These are phyloP conservation scores for Leccinum aurantiacum DNA, from an alignment of 768 basidiomycete species.

Conservation along the genomic window DNA sequence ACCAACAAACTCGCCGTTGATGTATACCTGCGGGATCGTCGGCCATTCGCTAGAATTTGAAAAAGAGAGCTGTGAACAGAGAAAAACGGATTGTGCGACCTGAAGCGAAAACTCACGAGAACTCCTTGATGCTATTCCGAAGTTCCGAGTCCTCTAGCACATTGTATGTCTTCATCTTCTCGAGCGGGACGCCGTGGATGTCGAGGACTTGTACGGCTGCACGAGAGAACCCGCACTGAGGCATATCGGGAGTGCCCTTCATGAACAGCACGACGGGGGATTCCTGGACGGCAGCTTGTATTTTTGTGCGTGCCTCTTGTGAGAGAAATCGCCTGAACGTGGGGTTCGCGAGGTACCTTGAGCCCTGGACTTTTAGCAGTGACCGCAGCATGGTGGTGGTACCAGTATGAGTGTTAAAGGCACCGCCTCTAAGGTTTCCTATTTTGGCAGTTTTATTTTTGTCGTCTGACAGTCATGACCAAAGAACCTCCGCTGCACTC, in stretches of 20 bases:
- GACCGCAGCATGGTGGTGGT: background rate
- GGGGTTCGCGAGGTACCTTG: constrained; percentile 6
- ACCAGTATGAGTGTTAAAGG: background rate
- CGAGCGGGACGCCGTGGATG: constrained; percentile 71
- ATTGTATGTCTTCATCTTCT: constrained; percentile 88
- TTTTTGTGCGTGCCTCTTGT: constrained; percentile 56
- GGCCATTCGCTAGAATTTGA: constrained; percentile 81
- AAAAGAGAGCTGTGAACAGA: background rate
- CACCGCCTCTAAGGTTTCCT: background rate
- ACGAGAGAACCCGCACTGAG: constrained; percentile 95
- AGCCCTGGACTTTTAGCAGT: background rate
- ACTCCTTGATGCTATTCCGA: constrained; percentile 88
- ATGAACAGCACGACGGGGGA: constrained; percentile 94
- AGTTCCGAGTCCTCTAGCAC: constrained; percentile 86
- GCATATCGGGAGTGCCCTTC: constrained; percentile 88
- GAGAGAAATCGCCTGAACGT: constrained; percentile 51
- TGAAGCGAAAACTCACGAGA: constrained; percentile 69
- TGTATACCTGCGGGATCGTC: constrained; percentile 93
- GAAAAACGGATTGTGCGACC: background rate
- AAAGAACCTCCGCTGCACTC: constrained; percentile 87
- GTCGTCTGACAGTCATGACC: background rate
- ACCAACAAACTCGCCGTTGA: constrained; percentile 94
- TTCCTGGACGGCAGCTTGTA: constrained; percentile 71
- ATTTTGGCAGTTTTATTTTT: background rate
- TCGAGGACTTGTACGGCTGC: constrained; percentile 91